Percentiles rank a stretch among this genome's conserved stretches.
Evolutionary conservation across 805 yeast genomes (phyloP).

Genomic region (Starmerella apis): DNA sequence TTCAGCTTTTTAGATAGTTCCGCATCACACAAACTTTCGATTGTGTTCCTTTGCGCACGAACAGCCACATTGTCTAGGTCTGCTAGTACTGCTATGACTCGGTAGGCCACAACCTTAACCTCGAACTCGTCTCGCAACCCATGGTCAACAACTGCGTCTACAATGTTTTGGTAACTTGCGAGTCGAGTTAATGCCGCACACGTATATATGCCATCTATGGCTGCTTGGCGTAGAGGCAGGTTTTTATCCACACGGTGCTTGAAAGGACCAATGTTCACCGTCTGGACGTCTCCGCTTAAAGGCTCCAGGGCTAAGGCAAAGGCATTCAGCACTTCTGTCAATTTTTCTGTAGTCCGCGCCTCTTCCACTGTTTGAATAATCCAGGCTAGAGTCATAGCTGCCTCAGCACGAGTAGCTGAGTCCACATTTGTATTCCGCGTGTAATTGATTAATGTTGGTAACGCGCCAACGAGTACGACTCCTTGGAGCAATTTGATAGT

Average conservation of each 20-base stretch:
- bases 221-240: conserved; percentile 56
- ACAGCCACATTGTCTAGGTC: background rate
- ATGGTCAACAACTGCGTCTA: conserved; percentile 36
- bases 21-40: conserved; percentile 33
- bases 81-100: conserved; percentile 36
- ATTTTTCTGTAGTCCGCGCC: background rate
- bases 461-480: conserved; percentile 6
- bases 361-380: background rate
- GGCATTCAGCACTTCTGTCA: background rate
- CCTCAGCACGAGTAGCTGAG: conserved; percentile 8
- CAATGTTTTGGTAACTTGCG: conserved; percentile 25
- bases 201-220: conserved; percentile 59
- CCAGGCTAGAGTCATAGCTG: conserved; percentile 10
- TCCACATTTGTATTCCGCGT: background rate
- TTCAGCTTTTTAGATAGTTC: conserved; percentile 42
- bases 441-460: background rate
- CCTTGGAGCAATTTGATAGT: conserved; percentile 9
- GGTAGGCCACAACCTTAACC: conserved; percentile 46
- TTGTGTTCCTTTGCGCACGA: conserved; percentile 24
- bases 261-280: conserved; percentile 72
- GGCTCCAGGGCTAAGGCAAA: conserved; percentile 8
- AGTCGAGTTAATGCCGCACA: background rate
- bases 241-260: conserved; percentile 75
- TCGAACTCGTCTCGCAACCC: conserved; percentile 55
- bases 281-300: conserved; percentile 2